Percentiles rank a stretch among this genome's conserved stretches.
phyloP scores from a whole-genome alignment of 1,284 basidiomycete genomes.

The Trichosporon inkin region DNA sequence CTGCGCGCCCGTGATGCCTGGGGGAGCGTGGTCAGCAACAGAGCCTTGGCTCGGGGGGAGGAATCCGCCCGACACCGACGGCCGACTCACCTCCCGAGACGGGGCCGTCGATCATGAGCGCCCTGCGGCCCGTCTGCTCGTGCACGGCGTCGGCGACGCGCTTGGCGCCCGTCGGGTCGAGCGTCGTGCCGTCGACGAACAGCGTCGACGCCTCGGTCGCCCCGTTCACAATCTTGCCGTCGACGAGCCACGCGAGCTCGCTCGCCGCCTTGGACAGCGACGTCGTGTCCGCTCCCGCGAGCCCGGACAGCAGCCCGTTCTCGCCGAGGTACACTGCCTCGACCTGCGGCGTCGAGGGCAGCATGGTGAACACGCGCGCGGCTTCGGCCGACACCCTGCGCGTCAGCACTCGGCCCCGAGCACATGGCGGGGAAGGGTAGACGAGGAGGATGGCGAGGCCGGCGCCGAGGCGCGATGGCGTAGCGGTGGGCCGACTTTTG shows the following conservation, averaged over 20 bases:
- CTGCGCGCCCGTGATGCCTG: conserved; percentile 39
- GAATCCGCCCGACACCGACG: not conserved
- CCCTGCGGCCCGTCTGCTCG: conserved; percentile 26
- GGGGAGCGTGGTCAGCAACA: conserved; percentile 1
- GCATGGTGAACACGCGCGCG: conserved; percentile 53
- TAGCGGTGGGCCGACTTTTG: too few relatives aligned
- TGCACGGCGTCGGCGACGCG: conserved; percentile 35
- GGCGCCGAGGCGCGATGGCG: too few relatives aligned
- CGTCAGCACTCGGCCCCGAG: not conserved
- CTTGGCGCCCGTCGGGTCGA: conserved; percentile 43
- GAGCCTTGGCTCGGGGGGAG: not conserved
- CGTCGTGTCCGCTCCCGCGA: conserved; percentile 53
- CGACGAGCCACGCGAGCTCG: conserved; percentile 31
- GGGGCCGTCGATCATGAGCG: conserved; percentile 44
- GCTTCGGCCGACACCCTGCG: conserved; percentile 49
- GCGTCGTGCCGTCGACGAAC: conserved; percentile 47
- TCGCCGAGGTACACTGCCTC: conserved; percentile 49
- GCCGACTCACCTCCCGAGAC: conserved; percentile 45
- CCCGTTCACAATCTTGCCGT: not conserved
- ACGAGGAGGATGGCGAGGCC: too few relatives aligned
- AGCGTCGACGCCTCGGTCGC: conserved; percentile 33
- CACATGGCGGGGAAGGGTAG: too few relatives aligned
- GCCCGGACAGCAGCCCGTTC: conserved; percentile 31
- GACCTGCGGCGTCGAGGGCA: conserved; percentile 53
- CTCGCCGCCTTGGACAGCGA: conserved; percentile 49